Base-by-base conservation (phyloP, 2,329 filamentous ascomycete species). In the Botryosphaeria agaves region DNA sequence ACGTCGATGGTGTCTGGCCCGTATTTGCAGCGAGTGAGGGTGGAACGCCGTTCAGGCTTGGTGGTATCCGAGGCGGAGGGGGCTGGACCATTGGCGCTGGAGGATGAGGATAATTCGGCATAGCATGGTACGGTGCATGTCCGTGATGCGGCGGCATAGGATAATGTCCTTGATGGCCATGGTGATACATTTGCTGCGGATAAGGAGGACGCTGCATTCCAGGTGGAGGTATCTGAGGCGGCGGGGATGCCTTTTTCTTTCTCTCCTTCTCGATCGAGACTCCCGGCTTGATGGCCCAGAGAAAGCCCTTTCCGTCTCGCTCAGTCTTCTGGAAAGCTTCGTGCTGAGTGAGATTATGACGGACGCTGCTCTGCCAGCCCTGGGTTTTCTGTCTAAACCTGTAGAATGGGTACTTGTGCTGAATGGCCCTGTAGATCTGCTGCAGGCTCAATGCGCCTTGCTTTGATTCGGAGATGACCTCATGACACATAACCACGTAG, bases 331-430 rank as follows among this genome's bases (percentile, higher is more conserved):
- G 61, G 42, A 75, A 75, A 50, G 61, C 55, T 51, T 66, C 44
- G 49, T 66, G 55, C 55, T 73, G 53, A 43, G 66, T 53, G 48
- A 76, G 54, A 34, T 76, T 76, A 45, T 76, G 72, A 19, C 72
- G 63, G 21, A 76, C 70, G 54, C 69, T 74, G 19, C 69, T 74
- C 36, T 74, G 71, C 72, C 72, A 76, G 9, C 72, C 72, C 38
- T 64, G 63, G 1, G 70, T 73, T 32, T 64, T 53, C 9, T 56
- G 66, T 34, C 55, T 56, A 44, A 72, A 72, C 42, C 69, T 71
- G 55, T 69, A 75, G 42, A 67, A 75, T 1, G 71, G 70, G 41
- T 71, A 75, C 37, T 69, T 69, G 40, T 67, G 56, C 45, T 72
- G 69, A 33, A 76, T 63, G 25, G 67, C 66, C 38, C 68, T 64